Percentiles rank a stretch among this genome's conserved stretches.
Evolutionary conservation across 306 rosid genomes (phyloP).

Genomic region (Quercus suber): DNA sequence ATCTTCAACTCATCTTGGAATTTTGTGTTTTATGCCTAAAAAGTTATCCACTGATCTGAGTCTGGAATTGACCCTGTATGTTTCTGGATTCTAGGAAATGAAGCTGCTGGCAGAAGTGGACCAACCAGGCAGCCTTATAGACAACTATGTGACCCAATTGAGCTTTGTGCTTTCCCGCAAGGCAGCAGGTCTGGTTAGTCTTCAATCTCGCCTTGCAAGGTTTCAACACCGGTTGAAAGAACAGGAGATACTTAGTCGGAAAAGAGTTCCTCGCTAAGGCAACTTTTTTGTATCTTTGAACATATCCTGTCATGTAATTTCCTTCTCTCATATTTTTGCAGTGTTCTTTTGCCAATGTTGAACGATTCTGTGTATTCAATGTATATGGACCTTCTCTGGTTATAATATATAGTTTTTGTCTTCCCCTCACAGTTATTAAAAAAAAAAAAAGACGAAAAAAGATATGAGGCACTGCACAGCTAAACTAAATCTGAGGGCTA

Average conservation of each 20-base stretch:
- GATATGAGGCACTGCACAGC: neutral
- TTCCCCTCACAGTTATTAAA: neutral
- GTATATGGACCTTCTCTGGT: neutral
- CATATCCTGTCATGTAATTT: constrained; percentile 30
- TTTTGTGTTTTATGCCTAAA: neutral
- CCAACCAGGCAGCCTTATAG: constrained; percentile 91
- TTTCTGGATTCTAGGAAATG: constrained; percentile 69
- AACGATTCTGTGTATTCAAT: neutral
- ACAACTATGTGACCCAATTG: constrained; percentile 84
- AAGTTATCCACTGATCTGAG: neutral
- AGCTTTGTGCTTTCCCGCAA: constrained; percentile 88
- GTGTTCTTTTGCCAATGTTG: neutral
- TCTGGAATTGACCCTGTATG: constrained; percentile 8
- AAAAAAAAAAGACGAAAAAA: neutral
- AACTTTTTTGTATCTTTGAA: constrained; percentile 20
- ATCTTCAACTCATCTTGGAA: neutral
- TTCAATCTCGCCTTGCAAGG: constrained; percentile 92
- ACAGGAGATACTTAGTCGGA: constrained; percentile 85
- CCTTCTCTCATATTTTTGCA: constrained; percentile 23
- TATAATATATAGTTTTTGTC: neutral
- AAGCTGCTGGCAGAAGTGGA: constrained; percentile 93
- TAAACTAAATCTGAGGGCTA: neutral
- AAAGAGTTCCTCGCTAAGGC: constrained; percentile 74
- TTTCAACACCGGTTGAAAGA: constrained; percentile 94
- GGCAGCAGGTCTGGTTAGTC: constrained; percentile 87